Percentiles rank a stretch among this genome's conserved stretches.
phyloP scores from a whole-genome alignment of 768 basidiomycete genomes.

The Suillus plorans region DNA sequence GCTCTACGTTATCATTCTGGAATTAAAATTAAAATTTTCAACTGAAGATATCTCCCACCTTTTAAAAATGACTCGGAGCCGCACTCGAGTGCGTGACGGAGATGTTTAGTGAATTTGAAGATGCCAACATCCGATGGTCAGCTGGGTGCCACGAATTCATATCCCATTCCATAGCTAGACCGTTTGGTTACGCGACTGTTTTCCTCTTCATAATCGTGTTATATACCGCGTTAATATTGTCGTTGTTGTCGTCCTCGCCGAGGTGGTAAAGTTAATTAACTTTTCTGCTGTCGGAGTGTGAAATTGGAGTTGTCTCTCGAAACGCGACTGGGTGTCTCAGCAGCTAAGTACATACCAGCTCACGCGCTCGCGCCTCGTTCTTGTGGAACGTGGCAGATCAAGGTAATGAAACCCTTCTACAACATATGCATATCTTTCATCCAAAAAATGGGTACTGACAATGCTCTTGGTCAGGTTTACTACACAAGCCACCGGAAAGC shows the following conservation, averaged over 20 bases:
- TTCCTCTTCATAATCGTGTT: neutral
- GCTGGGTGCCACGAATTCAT: neutral
- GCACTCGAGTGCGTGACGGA: neutral
- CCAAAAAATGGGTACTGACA: slow-evolving; percentile 8
- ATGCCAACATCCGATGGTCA: neutral
- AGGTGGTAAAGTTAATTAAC: neutral
- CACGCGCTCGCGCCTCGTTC: slow-evolving; percentile 22
- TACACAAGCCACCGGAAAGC: slow-evolving; percentile 28
- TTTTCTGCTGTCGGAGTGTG: slow-evolving; percentile 1
- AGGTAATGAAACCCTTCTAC: slow-evolving; percentile 7
- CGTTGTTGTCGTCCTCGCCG: neutral
- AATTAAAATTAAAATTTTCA: neutral
- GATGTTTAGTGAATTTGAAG: neutral
- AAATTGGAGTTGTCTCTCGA: neutral
- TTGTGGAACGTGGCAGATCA: slow-evolving; percentile 12
- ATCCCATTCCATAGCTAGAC: neutral
- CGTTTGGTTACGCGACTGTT: neutral
- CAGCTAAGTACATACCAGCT: slow-evolving; percentile 6
- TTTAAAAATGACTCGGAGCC: neutral
- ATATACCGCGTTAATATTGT: neutral
- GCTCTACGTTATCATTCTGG: neutral
- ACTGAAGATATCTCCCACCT: neutral
- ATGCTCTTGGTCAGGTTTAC: slow-evolving; percentile 30
- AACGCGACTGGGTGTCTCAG: neutral
- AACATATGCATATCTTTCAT: neutral